These are phyloP conservation scores for Fusarium sarcochroum DNA, from an alignment of 2,329 filamentous ascomycete genomes.

Conservation along the genomic window DNA sequence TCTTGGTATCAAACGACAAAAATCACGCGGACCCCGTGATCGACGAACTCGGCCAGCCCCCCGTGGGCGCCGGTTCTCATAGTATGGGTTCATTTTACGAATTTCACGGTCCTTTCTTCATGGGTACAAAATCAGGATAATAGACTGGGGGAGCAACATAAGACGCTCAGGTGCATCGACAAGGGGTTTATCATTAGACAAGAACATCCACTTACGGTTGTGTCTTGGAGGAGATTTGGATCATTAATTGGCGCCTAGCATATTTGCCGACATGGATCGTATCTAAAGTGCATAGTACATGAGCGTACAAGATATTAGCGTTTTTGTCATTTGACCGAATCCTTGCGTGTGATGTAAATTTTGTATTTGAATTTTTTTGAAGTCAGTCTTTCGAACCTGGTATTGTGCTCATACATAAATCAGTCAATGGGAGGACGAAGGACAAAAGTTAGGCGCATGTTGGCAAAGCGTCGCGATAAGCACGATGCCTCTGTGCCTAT, in stretches of 20 bases:
- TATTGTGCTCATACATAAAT: no score
- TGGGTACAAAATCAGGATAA: conserved; percentile 38
- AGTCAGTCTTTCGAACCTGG: background rate
- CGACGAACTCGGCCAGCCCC: conserved; percentile 2
- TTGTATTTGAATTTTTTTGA: background rate
- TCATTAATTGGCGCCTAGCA: conserved; percentile 42
- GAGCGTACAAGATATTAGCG: conserved; percentile 34
- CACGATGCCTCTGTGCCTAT: no score
- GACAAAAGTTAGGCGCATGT: no score
- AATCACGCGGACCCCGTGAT: conserved; percentile 14
- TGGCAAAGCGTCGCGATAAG: no score
- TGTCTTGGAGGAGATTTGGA: conserved; percentile 29
- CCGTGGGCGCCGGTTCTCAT: conserved; percentile 7
- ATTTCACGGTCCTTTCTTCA: conserved; percentile 47
- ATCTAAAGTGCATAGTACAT: conserved; percentile 44
- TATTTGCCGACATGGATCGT: conserved; percentile 33
- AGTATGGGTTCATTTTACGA: conserved; percentile 40
- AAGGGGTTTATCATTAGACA: conserved; percentile 33
- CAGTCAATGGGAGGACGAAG: no score
- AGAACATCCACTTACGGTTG: conserved; percentile 34
- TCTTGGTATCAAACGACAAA: background rate
- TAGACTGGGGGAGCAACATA: conserved; percentile 44
- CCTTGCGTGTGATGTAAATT: no score
- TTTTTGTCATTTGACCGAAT: background rate
- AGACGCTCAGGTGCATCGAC: conserved; percentile 40